These are phyloP conservation scores for Umbelopsis ramanniana DNA, from an alignment of 192 early-diverging fungal species.

Conservation along the genomic window DNA sequence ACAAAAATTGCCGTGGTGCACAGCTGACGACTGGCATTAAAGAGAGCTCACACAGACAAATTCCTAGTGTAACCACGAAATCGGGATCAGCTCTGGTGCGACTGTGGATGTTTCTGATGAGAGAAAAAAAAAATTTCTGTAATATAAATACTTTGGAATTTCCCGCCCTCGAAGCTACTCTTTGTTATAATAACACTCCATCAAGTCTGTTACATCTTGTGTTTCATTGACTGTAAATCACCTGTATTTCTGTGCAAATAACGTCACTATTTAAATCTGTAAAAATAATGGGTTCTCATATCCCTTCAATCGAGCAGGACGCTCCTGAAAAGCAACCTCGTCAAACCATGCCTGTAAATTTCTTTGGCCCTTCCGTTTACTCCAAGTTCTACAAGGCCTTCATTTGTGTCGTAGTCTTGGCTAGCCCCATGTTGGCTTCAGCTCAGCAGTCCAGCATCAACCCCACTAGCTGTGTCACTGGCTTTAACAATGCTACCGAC, in stretches of 20 bases:
- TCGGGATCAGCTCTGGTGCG: conserved; percentile 1
- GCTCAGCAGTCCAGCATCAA: conserved; percentile 38
- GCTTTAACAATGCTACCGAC: conserved; percentile 35
- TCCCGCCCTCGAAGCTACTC: neutral
- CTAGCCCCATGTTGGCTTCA: conserved; percentile 36
- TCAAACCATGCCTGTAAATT: conserved; percentile 46
- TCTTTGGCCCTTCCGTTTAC: conserved; percentile 46
- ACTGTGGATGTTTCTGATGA: conserved; percentile 22
- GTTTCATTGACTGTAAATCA: conserved; percentile 20
- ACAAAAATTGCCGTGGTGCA: neutral
- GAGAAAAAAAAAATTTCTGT: conserved; percentile 20
- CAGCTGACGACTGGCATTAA: neutral
- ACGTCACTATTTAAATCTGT: neutral
- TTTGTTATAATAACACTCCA: neutral
- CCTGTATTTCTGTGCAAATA: conserved; percentile 25
- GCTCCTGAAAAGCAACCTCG: conserved; percentile 28
- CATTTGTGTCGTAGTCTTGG: conserved; percentile 41
- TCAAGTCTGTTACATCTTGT: neutral
- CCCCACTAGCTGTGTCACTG: conserved; percentile 29
- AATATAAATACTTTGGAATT: neutral
- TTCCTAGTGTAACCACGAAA: neutral
- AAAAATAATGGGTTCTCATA: conserved; percentile 22
- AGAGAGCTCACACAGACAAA: neutral
- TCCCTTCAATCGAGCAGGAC: conserved; percentile 22
- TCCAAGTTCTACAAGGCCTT: conserved; percentile 47